Percentiles rank a stretch among this genome's conserved stretches.
These are phyloP conservation scores for Moniliophthora roreri DNA, from an alignment of 1,284 basidiomycete genomes.

Conservation along the genomic window DNA sequence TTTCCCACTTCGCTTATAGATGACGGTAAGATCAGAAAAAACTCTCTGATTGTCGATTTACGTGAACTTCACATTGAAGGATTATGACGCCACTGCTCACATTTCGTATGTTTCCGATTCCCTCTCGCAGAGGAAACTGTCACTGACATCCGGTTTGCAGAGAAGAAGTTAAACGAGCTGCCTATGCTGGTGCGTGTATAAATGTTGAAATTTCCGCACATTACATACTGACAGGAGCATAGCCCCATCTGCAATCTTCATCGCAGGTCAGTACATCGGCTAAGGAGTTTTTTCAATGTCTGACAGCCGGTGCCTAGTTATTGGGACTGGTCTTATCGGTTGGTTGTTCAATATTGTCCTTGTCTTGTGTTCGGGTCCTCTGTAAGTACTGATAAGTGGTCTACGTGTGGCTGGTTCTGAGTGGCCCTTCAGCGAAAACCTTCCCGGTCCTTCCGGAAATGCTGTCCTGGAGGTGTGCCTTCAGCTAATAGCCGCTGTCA, in stretches of 20 bases:
- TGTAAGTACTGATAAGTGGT: conserved; percentile 37
- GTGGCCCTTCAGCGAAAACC: conserved; percentile 43
- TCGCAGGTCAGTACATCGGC: conserved; percentile 55
- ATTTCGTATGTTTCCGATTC: conserved; percentile 63
- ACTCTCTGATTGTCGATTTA: neutral
- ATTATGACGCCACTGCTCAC: conserved; percentile 81
- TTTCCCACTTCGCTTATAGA: conserved; percentile 35
- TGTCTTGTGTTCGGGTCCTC: conserved; percentile 77
- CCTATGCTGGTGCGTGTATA: conserved; percentile 65
- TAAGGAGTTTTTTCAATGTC: conserved; percentile 1
- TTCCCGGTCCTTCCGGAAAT: conserved; percentile 65
- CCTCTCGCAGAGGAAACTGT: neutral
- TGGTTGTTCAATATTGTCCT: conserved; percentile 85
- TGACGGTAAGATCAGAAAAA: conserved; percentile 52
- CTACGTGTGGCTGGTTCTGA: neutral
- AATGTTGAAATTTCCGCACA: neutral
- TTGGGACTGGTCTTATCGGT: conserved; percentile 81
- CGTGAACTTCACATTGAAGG: conserved; percentile 26
- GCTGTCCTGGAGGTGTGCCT: conserved; percentile 63
- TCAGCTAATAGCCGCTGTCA: neutral
- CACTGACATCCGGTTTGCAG: conserved; percentile 30
- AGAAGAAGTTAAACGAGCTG: conserved; percentile 88
- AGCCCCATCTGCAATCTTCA: conserved; percentile 80
- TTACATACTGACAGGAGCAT: conserved; percentile 8
- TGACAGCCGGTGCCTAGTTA: conserved; percentile 40